A percentile compares a stretch with the other conserved stretches of the same genome.
Conservation (phyloP, 805 yeast genomes). For the Starmerella lactis-condensi region DNA sequence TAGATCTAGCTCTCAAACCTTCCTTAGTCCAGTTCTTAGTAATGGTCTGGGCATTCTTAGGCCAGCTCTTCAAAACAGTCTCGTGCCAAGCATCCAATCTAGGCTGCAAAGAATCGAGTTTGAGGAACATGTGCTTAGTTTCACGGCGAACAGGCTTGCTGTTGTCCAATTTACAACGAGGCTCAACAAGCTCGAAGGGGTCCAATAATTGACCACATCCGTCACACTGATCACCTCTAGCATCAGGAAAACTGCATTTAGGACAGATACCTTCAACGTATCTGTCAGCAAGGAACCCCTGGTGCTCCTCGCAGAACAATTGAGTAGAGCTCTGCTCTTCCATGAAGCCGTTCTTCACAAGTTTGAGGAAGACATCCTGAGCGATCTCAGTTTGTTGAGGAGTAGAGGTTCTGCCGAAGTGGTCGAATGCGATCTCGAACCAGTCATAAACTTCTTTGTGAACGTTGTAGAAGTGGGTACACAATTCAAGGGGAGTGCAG, state of each 20-base stretch:
- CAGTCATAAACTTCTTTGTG: constrained; percentile 87
- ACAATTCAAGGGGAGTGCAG: constrained; percentile 69
- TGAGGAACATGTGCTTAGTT: constrained; percentile 71
- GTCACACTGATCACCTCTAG: constrained; percentile 99
- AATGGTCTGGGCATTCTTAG: constrained; percentile 73
- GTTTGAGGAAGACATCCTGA: constrained; percentile 70
- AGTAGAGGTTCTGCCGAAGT: constrained; percentile 94
- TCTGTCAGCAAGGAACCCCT: constrained; percentile 86
- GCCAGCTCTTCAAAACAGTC: constrained; percentile 66
- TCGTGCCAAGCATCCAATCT: constrained; percentile 60
- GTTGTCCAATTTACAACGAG: constrained; percentile 85
- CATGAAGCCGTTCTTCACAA: constrained; percentile 56
- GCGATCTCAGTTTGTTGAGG: constrained; percentile 82
- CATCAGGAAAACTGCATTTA: constrained; percentile 83
- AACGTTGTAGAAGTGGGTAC: constrained; percentile 74
- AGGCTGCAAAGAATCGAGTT: constrained; percentile 68
- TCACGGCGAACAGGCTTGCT: constrained; percentile 61
- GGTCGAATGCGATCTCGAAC: constrained; percentile 89
- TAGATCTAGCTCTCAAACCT: constrained; percentile 84
- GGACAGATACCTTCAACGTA: constrained; percentile 97
- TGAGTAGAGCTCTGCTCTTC: constrained; percentile 82
- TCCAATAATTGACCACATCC: constrained; percentile 78
- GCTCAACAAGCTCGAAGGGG: constrained; percentile 83
- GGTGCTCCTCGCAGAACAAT: constrained; percentile 75
- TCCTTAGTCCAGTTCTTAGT: constrained; percentile 87